Percentiles rank a stretch among this genome's conserved stretches.
Conservation (phyloP, 805 yeast species). For the Lachancea meyersii region DNA sequence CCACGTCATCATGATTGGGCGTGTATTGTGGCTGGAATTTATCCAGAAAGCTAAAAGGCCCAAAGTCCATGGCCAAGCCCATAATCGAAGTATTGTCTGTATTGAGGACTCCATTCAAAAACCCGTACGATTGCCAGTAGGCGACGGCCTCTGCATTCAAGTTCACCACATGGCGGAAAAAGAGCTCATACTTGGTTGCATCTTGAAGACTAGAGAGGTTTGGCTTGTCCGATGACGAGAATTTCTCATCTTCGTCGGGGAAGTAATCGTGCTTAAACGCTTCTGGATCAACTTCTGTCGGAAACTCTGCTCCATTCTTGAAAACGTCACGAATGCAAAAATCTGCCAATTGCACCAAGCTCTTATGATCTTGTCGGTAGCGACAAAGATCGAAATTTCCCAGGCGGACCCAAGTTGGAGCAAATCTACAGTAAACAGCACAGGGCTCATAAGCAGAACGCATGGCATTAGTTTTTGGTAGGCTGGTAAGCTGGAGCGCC, state of each 20-base stretch:
- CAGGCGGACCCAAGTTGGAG: constrained; percentile 79
- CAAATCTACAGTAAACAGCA: constrained; percentile 78
- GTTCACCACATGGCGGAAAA: constrained; percentile 65
- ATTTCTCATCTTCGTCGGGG: constrained; percentile 12
- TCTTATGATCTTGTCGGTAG: constrained; percentile 61
- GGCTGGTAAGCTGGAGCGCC: constrained; percentile 62
- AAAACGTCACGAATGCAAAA: constrained; percentile 65
- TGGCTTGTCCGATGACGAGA: constrained; percentile 8
- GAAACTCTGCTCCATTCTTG: constrained; percentile 32
- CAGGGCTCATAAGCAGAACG: constrained; percentile 66
- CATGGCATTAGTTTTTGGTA: constrained; percentile 74
- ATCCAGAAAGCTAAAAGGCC: constrained; percentile 91
- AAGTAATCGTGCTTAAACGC: constrained; percentile 23
- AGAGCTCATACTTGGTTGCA: constrained; percentile 55
- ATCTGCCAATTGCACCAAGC: constrained; percentile 58
- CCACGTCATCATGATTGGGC: constrained; percentile 83
- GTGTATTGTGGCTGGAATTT: constrained; percentile 74
- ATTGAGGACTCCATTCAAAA: constrained; percentile 87
- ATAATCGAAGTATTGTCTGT: constrained; percentile 90
- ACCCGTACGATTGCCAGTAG: constrained; percentile 86
- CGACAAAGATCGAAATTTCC: constrained; percentile 85
- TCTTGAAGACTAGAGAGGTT: constrained; percentile 27
- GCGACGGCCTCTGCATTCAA: constrained; percentile 76
- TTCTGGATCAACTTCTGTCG: constrained; percentile 21
- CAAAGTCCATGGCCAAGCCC: constrained; percentile 87